Evolutionary conservation across 257 asterid species (phyloP).

Genomic region (Solanum etuberosum): DNA sequence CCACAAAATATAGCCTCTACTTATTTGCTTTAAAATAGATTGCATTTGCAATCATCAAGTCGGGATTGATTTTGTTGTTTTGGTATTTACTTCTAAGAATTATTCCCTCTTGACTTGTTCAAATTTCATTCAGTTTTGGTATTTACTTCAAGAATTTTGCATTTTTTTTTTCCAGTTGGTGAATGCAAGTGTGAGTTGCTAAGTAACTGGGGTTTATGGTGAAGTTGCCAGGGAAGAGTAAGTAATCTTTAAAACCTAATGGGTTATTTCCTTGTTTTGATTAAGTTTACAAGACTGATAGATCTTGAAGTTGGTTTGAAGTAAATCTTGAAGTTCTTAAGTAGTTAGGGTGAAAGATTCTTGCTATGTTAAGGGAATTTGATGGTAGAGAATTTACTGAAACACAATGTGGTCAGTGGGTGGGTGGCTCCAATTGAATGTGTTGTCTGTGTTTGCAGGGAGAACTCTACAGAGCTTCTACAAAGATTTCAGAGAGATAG

Average conservation of each 20-base stretch:
- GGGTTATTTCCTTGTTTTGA: not conserved
- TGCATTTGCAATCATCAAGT: no score
- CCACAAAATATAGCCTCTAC: not conserved
- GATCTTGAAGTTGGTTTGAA: not conserved
- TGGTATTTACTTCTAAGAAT: not conserved
- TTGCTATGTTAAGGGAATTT: not conserved
- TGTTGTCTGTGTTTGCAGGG: conserved; percentile 27
- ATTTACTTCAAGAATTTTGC: not conserved
- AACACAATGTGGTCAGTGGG: not conserved
- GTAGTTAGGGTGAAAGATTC: not conserved
- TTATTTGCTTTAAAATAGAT: not conserved
- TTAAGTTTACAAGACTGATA: not conserved
- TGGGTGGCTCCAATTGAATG: not conserved
- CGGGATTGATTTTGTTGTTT: not conserved
- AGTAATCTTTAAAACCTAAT: not conserved
- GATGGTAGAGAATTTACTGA: not conserved
- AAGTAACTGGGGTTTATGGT: not conserved
- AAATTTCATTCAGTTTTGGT: not conserved
- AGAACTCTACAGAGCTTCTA: conserved; percentile 52
- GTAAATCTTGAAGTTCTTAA: not conserved
- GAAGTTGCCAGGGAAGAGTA: not conserved
- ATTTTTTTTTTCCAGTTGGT: not conserved
- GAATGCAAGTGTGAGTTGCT: not conserved
- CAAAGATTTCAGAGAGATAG: conserved; percentile 90
- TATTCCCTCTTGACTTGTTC: not conserved